These are phyloP conservation scores for Pelargonium citronellum DNA, from an alignment of 441 rosid genomes.

Conservation along the genomic window DNA sequence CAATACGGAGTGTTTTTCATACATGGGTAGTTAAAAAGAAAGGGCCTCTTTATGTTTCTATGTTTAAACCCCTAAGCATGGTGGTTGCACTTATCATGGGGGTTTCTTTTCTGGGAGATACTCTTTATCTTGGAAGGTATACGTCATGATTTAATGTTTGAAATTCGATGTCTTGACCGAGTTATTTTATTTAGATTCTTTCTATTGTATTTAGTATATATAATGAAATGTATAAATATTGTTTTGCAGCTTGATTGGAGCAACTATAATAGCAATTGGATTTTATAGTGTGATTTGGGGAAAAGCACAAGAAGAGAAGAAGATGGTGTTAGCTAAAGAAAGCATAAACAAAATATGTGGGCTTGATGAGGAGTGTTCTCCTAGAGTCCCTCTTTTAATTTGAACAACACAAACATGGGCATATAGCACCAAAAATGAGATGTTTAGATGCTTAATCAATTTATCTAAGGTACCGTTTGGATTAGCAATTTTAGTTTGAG, in stretches of 20 bases:
- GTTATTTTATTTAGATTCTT: not conserved
- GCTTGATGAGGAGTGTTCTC: slow-evolving; percentile 13
- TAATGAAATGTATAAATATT: not conserved
- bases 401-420: no score
- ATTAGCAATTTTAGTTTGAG: no score
- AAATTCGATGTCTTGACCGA: not conserved
- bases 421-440: no score
- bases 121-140: slow-evolving; percentile 53
- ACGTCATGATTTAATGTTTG: not conserved
- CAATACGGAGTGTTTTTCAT: slow-evolving; percentile 31
- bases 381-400: slow-evolving; percentile 25
- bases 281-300: slow-evolving; percentile 56
- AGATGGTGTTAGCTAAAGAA: not conserved
- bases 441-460: no score
- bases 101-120: slow-evolving; percentile 42
- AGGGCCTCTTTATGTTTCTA: slow-evolving; percentile 44
- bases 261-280: slow-evolving; percentile 32
- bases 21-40: slow-evolving; percentile 41
- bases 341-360: not conserved
- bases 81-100: slow-evolving; percentile 35
- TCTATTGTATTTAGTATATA: no score
- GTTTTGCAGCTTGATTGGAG: slow-evolving; percentile 44
- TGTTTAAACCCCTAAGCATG: slow-evolving; percentile 49
- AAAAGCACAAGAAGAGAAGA: slow-evolving; percentile 37
- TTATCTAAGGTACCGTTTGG: no score